Conservation (phyloP, 192 early-diverging fungal species). For the Geranomyces michiganensis region DNA sequence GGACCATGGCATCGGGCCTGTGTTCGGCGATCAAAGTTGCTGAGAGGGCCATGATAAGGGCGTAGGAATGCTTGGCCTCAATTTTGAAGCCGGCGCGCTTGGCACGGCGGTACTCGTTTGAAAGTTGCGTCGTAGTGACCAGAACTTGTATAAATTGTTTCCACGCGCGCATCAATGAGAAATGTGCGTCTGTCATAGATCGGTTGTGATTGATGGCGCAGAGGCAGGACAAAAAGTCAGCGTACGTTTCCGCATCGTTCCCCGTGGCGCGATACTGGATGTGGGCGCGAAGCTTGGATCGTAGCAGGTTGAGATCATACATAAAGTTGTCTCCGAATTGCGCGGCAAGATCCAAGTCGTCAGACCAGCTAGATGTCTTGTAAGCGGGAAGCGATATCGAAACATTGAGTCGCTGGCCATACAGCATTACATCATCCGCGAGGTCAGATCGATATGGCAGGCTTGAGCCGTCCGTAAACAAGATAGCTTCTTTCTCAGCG, state of each 20-base stretch:
- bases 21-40: slow-evolving; percentile 10
- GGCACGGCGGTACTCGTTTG: neutral
- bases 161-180: slow-evolving; percentile 27
- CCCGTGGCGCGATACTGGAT: neutral
- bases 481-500: neutral
- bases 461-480: slow-evolving; percentile 26
- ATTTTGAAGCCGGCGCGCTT: neutral
- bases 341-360: slow-evolving; percentile 26
- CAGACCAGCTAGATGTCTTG: slow-evolving; percentile 15
- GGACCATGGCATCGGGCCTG: slow-evolving; percentile 4
- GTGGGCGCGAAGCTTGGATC: slow-evolving; percentile 16
- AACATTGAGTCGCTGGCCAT: slow-evolving; percentile 4
- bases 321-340: slow-evolving; percentile 31
- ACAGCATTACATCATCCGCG: neutral
- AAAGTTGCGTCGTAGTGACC: neutral
- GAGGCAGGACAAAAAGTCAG: slow-evolving; percentile 15
- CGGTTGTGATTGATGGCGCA: slow-evolving; percentile 32
- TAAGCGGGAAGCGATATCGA: slow-evolving; percentile 28
- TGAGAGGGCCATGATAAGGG: slow-evolving; percentile 1
- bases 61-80: neutral
- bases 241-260: slow-evolving; percentile 14
- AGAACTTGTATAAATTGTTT: slow-evolving; percentile 34
- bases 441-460: slow-evolving; percentile 13
- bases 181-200: slow-evolving; percentile 35
- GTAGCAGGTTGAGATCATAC: slow-evolving; percentile 36